Conservation (phyloP, 1,284 basidiomycete species). For the Irpex rosettiformis region DNA sequence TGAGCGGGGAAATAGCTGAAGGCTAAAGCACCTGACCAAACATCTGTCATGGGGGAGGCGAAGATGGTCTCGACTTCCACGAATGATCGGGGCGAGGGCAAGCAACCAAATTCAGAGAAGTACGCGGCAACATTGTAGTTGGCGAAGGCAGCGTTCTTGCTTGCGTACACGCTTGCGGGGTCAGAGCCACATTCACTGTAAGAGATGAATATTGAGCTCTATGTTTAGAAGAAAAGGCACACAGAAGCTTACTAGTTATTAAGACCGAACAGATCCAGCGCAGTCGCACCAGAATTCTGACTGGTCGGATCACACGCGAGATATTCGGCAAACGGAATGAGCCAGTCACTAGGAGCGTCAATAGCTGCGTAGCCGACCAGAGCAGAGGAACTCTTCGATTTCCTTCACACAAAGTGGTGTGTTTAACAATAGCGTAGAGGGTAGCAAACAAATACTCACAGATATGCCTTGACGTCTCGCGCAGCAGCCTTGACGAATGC, state of each 20-base stretch:
- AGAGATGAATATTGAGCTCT: constrained; percentile 8
- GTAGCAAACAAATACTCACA: constrained; percentile 41
- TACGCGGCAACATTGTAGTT: constrained; percentile 81
- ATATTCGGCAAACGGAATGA: constrained; percentile 73
- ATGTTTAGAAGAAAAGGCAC: constrained; percentile 9
- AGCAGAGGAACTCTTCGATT: constrained; percentile 62
- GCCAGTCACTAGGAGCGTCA: constrained; percentile 67
- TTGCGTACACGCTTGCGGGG: constrained; percentile 49
- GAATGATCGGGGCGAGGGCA: constrained; percentile 68
- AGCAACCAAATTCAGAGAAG: constrained; percentile 88
- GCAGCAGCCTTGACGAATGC: constrained; percentile 91
- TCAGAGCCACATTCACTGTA: constrained; percentile 78
- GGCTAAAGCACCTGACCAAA: constrained; percentile 87
- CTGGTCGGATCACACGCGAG: constrained; percentile 70
- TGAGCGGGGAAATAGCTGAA: constrained; percentile 84
- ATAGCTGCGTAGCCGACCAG: constrained; percentile 87
- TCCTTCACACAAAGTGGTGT: constrained; percentile 33
- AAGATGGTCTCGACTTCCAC: constrained; percentile 78
- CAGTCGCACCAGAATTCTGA: constrained; percentile 50
- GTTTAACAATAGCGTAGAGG: constrained; percentile 7
- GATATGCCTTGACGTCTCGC: constrained; percentile 82
- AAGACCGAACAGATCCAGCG: constrained; percentile 84
- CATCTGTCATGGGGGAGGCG: constrained; percentile 65
- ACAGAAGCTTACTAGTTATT: constrained; percentile 65
- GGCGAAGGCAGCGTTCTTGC: constrained; percentile 51